These are phyloP conservation scores for Lichtheimia corymbifera DNA, from an alignment of 371 early-diverging fungal species.

Conservation along the genomic window DNA sequence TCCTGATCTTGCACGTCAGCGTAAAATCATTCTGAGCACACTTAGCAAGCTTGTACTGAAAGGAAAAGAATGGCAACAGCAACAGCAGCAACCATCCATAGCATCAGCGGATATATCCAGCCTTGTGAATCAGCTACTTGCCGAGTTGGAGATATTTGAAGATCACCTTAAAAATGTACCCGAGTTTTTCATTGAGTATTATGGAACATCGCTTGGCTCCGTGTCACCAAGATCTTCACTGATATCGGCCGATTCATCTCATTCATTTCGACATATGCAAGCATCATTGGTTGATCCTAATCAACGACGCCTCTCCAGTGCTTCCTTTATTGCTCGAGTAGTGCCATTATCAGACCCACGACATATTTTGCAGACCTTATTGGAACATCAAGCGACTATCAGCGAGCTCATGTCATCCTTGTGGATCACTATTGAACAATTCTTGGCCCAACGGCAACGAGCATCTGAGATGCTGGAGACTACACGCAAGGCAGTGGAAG, in stretches of 20 bases:
- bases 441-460: conserved; percentile 21
- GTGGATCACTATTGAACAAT: conserved; percentile 26
- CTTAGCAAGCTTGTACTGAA: conserved; percentile 47
- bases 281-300: conserved; percentile 5
- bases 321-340: conserved; percentile 28
- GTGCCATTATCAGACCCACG: conserved; percentile 28
- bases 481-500: conserved; percentile 43
- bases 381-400: conserved; percentile 32
- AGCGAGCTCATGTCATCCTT: conserved; percentile 28
- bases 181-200: neutral
- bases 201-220: neutral
- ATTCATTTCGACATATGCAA: neutral
- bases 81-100: conserved; percentile 4
- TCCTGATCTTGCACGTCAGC: conserved; percentile 43
- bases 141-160: conserved; percentile 34
- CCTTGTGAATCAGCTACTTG: conserved; percentile 33
- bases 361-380: conserved; percentile 28
- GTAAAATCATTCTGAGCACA: conserved; percentile 33
- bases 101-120: conserved; percentile 14
- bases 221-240: conserved; percentile 15
- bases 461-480: conserved; percentile 45
- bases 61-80: conserved; percentile 29
- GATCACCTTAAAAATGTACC: conserved; percentile 16
- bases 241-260: conserved; percentile 2
- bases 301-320: conserved; percentile 20